A percentile compares a stretch with the other conserved stretches of the same genome.
These are phyloP conservation scores for Collybia sordida DNA, from an alignment of 768 basidiomycete genomes.

Conservation along the genomic window DNA sequence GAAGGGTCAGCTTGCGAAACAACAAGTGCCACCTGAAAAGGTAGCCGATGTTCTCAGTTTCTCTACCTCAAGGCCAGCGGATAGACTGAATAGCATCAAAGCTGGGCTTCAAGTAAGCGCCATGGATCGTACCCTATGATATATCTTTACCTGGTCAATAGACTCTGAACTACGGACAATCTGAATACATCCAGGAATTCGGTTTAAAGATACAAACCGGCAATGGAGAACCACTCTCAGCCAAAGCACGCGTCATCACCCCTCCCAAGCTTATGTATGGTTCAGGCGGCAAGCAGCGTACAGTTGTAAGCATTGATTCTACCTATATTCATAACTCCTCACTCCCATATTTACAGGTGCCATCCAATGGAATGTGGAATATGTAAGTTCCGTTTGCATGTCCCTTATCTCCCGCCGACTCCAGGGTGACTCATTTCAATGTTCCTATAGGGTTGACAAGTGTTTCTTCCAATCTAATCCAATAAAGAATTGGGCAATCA, in stretches of 20 bases:
- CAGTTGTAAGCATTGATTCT: not conserved
- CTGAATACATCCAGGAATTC: not conserved
- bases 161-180: not conserved
- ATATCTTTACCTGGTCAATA: not conserved
- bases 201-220: not conserved
- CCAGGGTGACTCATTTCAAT: not conserved
- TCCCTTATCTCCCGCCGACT: not conserved
- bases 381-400: not conserved
- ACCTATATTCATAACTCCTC: not conserved
- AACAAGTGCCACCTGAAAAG: constrained; percentile 62
- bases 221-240: not conserved
- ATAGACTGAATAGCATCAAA: constrained; percentile 50
- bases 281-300: not conserved
- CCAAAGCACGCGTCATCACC: not conserved
- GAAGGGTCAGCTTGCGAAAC: constrained; percentile 62
- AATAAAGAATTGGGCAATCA: not conserved
- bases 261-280: not conserved
- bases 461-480: not conserved
- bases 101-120: constrained; percentile 47
- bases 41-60: constrained; percentile 60
- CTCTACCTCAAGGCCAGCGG: constrained; percentile 56
- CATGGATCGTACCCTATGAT: too few relatives aligned
- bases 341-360: not conserved
- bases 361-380: not conserved
- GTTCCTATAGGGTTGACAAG: constrained; percentile 29